Percentiles rank a stretch among this genome's conserved stretches.
Conservation (phyloP, 495 filamentous ascomycete species). For the Darksidea phi region DNA sequence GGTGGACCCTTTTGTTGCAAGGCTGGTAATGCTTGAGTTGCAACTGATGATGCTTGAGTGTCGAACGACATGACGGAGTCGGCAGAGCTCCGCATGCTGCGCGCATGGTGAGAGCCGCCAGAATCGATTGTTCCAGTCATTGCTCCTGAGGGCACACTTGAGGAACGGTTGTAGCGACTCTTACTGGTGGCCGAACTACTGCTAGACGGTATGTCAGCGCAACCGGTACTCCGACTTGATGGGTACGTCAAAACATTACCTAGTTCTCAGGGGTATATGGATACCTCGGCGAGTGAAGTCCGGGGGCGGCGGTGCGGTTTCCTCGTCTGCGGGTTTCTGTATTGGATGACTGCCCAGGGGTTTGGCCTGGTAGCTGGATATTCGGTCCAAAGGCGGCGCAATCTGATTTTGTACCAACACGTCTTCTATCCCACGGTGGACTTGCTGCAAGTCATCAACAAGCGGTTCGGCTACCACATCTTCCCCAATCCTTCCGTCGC, state of each 20-base stretch:
- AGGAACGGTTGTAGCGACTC: conserved; percentile 21
- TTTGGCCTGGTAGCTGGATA: conserved; percentile 13
- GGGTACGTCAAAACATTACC: conserved; percentile 17
- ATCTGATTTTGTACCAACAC: conserved; percentile 14
- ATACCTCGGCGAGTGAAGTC: conserved; percentile 38
- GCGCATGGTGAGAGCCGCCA: conserved; percentile 27
- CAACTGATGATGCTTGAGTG: conserved; percentile 42
- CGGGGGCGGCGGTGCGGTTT: conserved; percentile 26
- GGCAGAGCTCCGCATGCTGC: conserved; percentile 39
- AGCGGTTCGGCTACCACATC: conserved; percentile 29
- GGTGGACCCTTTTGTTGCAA: conserved; percentile 44
- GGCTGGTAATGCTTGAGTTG: conserved; percentile 39
- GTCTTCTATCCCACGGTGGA: conserved; percentile 5
- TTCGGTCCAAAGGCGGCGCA: conserved; percentile 5
- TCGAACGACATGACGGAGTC: conserved; percentile 44
- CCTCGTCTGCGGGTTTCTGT: conserved; percentile 18
- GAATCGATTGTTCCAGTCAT: conserved; percentile 17
- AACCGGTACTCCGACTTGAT: background rate
- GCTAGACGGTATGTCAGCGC: conserved; percentile 18
- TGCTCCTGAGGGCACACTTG: conserved; percentile 12
- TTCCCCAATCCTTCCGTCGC: background rate
- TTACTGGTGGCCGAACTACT: conserved; percentile 19
- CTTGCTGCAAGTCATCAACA: conserved; percentile 36
- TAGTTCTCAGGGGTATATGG: conserved; percentile 41
- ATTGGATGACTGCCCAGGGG: conserved; percentile 26